phyloP scores from a whole-genome alignment of 2,329 filamentous ascomycete genomes.

The Aspergillus persii region DNA sequence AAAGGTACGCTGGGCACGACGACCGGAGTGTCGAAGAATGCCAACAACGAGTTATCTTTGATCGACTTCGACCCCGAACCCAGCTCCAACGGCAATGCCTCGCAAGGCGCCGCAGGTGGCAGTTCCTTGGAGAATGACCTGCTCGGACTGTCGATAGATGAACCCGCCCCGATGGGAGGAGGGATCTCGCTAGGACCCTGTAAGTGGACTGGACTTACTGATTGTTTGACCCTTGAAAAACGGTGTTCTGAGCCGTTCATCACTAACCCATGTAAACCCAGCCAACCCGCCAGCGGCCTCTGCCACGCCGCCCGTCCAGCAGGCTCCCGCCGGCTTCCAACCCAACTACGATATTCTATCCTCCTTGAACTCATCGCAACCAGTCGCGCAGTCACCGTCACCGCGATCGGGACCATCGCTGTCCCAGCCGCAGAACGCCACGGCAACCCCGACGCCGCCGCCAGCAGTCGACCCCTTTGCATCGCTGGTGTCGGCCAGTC shows the following conservation, averaged over 20 bases:
- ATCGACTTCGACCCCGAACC: conserved; percentile 79
- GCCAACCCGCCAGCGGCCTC: conserved; percentile 24
- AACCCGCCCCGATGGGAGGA: conserved; percentile 70
- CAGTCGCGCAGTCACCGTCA: conserved; percentile 50
- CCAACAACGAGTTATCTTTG: conserved; percentile 78
- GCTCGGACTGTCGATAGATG: conserved; percentile 78
- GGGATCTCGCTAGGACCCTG: conserved; percentile 83
- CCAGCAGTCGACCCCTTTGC: conserved; percentile 60
- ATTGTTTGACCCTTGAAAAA: neutral
- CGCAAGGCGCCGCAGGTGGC: conserved; percentile 49
- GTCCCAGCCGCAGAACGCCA: conserved; percentile 28
- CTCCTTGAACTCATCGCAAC: conserved; percentile 48
- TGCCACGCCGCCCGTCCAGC: conserved; percentile 35
- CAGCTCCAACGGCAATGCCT: conserved; percentile 45
- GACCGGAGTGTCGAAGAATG: conserved; percentile 63
- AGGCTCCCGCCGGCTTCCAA: conserved; percentile 47
- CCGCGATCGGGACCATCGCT: conserved; percentile 40
- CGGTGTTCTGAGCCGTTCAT: conserved; percentile 27
- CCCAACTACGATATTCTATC: conserved; percentile 59
- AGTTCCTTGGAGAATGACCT: conserved; percentile 84
- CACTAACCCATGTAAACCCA: neutral
- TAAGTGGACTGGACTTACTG: conserved; percentile 30
- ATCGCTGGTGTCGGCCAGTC: conserved; percentile 52
- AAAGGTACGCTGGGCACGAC: conserved; percentile 72
- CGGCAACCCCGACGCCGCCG: conserved; percentile 34